These are phyloP conservation scores for Blastomyces parvus DNA, from an alignment of 2,329 filamentous ascomycete genomes.

Conservation along the genomic window DNA sequence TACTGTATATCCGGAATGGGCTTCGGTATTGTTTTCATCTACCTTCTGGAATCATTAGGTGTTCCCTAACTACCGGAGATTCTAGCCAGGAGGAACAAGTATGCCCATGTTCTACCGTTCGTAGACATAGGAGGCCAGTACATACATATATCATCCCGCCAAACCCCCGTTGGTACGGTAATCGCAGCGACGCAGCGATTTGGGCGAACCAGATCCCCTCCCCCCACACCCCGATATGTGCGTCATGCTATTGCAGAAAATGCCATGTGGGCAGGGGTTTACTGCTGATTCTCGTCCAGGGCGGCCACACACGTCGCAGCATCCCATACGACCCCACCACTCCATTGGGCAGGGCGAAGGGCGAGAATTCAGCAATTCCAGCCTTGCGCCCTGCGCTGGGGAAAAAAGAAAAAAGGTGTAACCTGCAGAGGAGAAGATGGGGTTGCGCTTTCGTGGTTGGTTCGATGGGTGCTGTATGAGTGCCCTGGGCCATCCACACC, in stretches of 20 bases:
- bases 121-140: background rate
- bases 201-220: background rate
- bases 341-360: background rate
- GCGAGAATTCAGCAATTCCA: too few relatives aligned
- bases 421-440: too few relatives aligned
- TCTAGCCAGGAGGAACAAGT: background rate
- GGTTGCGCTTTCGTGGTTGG: too few relatives aligned
- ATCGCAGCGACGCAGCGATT: background rate
- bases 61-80: background rate
- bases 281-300: too few relatives aligned
- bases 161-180: background rate
- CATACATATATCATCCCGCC: background rate
- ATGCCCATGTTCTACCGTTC: too few relatives aligned
- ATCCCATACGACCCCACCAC: background rate
- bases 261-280: constrained; percentile 2
- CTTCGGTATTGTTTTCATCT: too few relatives aligned
- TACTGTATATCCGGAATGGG: too few relatives aligned
- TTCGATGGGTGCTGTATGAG: background rate
- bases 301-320: background rate
- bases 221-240: background rate
- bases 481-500: background rate
- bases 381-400: background rate
- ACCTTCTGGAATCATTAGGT: background rate
- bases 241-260: constrained; percentile 8
- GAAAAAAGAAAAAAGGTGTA: too few relatives aligned